A percentile compares a stretch with the other conserved stretches of the same genome.
Conservation (phyloP, 441 rosid genomes). For the Mallotus repandus region DNA sequence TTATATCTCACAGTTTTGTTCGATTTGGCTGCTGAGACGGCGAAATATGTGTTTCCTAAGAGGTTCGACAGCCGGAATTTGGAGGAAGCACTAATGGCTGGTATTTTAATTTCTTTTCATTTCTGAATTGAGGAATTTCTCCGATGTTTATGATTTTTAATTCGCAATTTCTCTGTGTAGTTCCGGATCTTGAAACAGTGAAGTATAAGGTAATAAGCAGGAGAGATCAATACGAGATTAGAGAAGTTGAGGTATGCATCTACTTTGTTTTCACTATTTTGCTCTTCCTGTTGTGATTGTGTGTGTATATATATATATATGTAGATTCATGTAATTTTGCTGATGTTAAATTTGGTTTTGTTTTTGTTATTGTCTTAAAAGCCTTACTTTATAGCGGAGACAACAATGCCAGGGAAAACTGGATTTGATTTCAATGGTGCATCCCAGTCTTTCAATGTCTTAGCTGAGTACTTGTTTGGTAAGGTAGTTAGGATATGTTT, state of each 20-base stretch:
- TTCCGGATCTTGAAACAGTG: conserved; percentile 86
- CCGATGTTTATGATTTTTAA: background rate
- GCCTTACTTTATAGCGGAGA: conserved; percentile 85
- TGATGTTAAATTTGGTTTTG: background rate
- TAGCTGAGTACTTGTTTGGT: conserved; percentile 95
- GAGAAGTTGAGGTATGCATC: conserved; percentile 72
- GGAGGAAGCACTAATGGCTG: conserved; percentile 83
- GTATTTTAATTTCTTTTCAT: background rate
- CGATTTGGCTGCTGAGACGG: conserved; percentile 66
- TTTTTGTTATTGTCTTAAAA: conserved; percentile 26
- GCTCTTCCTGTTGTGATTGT: background rate
- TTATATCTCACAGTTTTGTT: conserved; percentile 43
- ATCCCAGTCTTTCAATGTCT: conserved; percentile 76
- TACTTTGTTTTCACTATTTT: background rate
- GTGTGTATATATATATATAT: background rate
- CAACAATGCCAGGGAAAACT: conserved; percentile 68
- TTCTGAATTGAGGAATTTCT: background rate
- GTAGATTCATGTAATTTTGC: background rate
- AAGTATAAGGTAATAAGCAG: conserved; percentile 53
- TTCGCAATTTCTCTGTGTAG: conserved; percentile 25
- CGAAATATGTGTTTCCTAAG: conserved; percentile 70
- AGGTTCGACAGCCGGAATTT: conserved; percentile 56
- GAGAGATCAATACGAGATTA: conserved; percentile 65
- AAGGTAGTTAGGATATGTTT: conserved; percentile 48
- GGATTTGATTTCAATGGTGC: conserved; percentile 79